Conservation (phyloP, 208 protist genomes). For the Wallacemonas sp. region DNA sequence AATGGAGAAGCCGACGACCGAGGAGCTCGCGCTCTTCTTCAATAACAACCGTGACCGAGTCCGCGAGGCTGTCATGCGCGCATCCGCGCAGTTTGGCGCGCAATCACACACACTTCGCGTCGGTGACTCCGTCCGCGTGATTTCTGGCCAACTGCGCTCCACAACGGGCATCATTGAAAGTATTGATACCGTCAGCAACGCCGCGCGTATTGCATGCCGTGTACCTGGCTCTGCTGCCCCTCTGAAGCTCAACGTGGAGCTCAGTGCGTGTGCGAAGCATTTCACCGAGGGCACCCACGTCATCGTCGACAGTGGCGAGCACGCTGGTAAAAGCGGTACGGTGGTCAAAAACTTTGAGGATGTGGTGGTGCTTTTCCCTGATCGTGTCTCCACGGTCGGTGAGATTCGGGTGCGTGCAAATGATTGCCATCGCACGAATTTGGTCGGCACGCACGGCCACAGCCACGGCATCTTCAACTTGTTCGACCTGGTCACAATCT, state of each 20-base stretch:
- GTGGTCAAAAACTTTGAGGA: conserved; percentile 79
- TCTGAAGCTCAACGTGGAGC: conserved; percentile 79
- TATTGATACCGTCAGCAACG: conserved; percentile 72
- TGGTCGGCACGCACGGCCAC: conserved; percentile 68
- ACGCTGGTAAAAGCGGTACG: conserved; percentile 84
- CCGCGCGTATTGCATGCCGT: conserved; percentile 59
- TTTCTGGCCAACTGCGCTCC: conserved; percentile 70
- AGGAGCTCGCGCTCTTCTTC: conserved; percentile 89
- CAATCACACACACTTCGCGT: conserved; percentile 27
- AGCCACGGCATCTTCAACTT: conserved; percentile 65
- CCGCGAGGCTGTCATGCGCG: conserved; percentile 46
- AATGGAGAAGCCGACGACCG: conserved; percentile 73
- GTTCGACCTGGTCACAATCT: conserved; percentile 82
- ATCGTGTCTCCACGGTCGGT: conserved; percentile 47
- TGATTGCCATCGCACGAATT: conserved; percentile 86
- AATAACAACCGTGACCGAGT: conserved; percentile 81
- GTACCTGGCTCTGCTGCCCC: conserved; percentile 54
- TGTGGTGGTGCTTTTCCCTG: conserved; percentile 76
- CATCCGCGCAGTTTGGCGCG: conserved; percentile 9
- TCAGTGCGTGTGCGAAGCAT: conserved; percentile 74
- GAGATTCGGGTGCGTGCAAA: conserved; percentile 80
- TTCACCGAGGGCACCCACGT: conserved; percentile 88
- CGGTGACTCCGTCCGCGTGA: conserved; percentile 82
- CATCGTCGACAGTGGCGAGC: conserved; percentile 72
- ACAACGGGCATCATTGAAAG: conserved; percentile 75